Conservation (phyloP, 2,329 filamentous ascomycete genomes). For the Penicillium sp. region DNA sequence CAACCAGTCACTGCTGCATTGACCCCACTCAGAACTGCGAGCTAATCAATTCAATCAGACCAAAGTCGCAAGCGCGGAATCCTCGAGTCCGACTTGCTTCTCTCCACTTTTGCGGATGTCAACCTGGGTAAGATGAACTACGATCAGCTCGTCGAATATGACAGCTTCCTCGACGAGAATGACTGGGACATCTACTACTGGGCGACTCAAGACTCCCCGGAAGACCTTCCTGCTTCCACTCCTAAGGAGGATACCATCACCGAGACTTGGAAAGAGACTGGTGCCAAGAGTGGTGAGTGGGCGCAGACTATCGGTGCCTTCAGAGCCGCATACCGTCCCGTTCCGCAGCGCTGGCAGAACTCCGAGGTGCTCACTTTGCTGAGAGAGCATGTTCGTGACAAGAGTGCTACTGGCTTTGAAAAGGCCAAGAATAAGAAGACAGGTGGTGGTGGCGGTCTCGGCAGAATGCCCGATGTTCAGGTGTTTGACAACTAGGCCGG, state of each 20-base stretch:
- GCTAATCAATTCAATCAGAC: conserved; percentile 58
- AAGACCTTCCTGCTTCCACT: conserved; percentile 52
- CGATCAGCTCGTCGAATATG: conserved; percentile 78
- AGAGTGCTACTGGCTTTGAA: conserved; percentile 57
- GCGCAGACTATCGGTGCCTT: conserved; percentile 94
- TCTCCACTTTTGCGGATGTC: conserved; percentile 88
- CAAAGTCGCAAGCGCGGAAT: conserved; percentile 96
- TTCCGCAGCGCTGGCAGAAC: conserved; percentile 80
- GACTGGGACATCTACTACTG: conserved; percentile 99
- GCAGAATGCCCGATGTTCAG: conserved; percentile 53
- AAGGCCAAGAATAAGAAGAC: conserved; percentile 42
- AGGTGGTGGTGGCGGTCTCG: conserved; percentile 42
- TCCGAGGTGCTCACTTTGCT: conserved; percentile 78
- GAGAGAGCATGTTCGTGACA: conserved; percentile 75
- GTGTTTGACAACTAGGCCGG: conserved; percentile 35
- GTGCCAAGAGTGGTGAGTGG: conserved; percentile 76
- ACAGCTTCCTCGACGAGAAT: conserved; percentile 94
- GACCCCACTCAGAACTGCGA: background rate
- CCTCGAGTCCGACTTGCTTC: conserved; percentile 91
- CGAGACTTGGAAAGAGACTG: conserved; percentile 54
- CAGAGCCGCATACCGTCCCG: conserved; percentile 88
- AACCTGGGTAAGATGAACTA: conserved; percentile 74
- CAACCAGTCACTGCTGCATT: background rate
- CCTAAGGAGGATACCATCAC: conserved; percentile 38
- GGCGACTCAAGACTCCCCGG: conserved; percentile 78